Base-by-base conservation (phyloP, 2,329 filamentous ascomycete genomes). In the Leptographium wingfieldii region DNA sequence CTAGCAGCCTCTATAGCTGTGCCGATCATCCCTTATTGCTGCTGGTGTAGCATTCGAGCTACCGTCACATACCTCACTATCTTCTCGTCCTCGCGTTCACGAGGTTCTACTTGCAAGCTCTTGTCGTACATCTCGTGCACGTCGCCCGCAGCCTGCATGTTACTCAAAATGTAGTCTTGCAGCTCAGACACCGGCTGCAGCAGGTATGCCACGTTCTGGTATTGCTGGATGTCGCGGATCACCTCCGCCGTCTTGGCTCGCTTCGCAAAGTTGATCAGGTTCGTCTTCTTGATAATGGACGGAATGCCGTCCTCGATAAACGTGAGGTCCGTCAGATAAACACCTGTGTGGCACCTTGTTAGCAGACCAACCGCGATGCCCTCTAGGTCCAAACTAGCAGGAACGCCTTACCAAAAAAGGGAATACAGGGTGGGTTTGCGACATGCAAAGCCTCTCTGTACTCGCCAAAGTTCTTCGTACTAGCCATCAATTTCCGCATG, bases 81-180 rank as follows among this genome's bases (percentile, higher is more conserved):
- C 81, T 97, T 97, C 77, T 99, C 94, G 71, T 99, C 94, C 77
- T 99, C 94, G 68, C 94, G 83, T 77, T 99, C 94, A 68, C 94
- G 83, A 64, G 94, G 94, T 73, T 99, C 94, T 62, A 99, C 86
- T 69, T 86, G 81, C 75, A 99, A 78, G 75, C 91, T 96, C 80
- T 92, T 92, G 73, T 97, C 92, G 77, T 97, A 99, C 94, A 97
- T 97, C 78, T 97, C 92, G 73, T 97, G 92, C 64, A 99, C 94
- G 72, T 97, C 92, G 58, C 91, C 89, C 4, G 94, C 92, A 35
- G 87, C 87, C 75, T 95, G 88, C 88, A 97, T 95, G 72, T 97
- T 96, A 72, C 86, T 92, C 66, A 96, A 76, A 65, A 99, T 96
- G 74, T 97, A 99, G 67, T 97, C 92, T 71, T 97, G 92, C 65